Evolutionary conservation across 495 filamentous ascomycete species (phyloP), one percentile per base, ranked within the genome.

Genomic region (Neurospora pannonica): DNA sequence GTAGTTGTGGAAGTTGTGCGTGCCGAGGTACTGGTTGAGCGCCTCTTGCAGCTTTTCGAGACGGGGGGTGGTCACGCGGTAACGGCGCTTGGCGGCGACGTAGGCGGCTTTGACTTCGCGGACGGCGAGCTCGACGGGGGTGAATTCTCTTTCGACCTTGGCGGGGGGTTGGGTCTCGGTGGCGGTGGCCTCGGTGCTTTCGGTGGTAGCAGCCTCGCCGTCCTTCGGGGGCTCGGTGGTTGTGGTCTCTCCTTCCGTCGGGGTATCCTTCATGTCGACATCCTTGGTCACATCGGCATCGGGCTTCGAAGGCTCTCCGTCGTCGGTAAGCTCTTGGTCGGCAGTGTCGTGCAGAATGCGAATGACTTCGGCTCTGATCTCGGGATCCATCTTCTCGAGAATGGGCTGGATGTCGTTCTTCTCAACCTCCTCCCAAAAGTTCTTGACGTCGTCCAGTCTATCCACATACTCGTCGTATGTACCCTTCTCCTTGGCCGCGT

Each of bases 1-100:
- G 86, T 95, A 98, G 84, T 98, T 99, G 86, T 97, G 94, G 85
- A 90, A 99, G 80, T 95, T 97, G 74, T 85, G 85, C 5, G 96
- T 97, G 73, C 96, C 96, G 19, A 90, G 79, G 81, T 94, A 98
- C 28, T 84, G 83, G 69, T 87, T 81, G 9, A 99, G 87, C 0
- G 89, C 88, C 62, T 89, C 86, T 79, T 94, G 92, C 15, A 98
- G 87, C 74, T 90, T 89, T 9, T 86, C 85, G 67, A 95, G 81
- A 48, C 96, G 93, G 24, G 85, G 82, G 0, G 89, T 83, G 4
- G 92, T 90, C 72, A 94, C 92, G 71, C 95, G 92, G 79, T 97
- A 98, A 5, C 89, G 86, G 31, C 90, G 88, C 82, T 95, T 95
- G 39, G 94, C 93, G 9, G 85, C 84, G 36, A 93, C 81, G 77